phyloP scores from a whole-genome alignment of 2,329 filamentous ascomycete species.

The Hypoxylon sp. region DNA sequence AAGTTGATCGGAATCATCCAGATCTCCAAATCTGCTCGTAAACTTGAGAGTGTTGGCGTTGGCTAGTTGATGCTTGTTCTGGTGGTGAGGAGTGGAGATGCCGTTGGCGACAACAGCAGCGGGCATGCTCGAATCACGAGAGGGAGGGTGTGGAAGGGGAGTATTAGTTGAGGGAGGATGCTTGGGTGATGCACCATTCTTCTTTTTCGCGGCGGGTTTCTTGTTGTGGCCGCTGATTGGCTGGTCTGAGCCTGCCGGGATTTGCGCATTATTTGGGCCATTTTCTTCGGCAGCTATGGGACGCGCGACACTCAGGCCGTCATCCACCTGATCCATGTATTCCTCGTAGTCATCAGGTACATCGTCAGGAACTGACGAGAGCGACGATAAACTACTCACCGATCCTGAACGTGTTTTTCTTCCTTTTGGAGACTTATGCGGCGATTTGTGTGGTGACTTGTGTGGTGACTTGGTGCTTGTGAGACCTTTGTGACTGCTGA shows the following conservation, averaged over 20 bases:
- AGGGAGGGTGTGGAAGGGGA: constrained; percentile 44
- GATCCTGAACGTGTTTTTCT: constrained; percentile 51
- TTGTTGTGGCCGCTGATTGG: constrained; percentile 54
- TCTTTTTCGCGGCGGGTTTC: constrained; percentile 56
- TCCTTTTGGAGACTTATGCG: constrained; percentile 42
- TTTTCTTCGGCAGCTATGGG: constrained; percentile 49
- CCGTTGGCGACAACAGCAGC: constrained; percentile 50
- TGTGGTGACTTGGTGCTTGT: constrained; percentile 32
- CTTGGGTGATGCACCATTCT: constrained; percentile 52
- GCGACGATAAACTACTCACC: constrained; percentile 53
- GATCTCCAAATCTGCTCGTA: constrained; percentile 48
- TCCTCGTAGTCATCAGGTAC: constrained; percentile 52
- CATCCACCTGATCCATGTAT: constrained; percentile 52
- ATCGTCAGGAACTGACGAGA: constrained; percentile 55
- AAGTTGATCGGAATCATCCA: constrained; percentile 42
- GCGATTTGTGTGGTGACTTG: constrained; percentile 43
- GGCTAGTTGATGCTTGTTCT: constrained; percentile 23
- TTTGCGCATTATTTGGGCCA: constrained; percentile 52
- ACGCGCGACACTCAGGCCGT: constrained; percentile 51
- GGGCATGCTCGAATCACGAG: constrained; percentile 53
- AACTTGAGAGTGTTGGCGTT: constrained; percentile 46
- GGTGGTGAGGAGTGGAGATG: constrained; percentile 38
- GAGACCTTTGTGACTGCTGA: constrained; percentile 30
- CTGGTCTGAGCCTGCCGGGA: constrained; percentile 51
- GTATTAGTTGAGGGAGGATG: constrained; percentile 48